Conservation (phyloP, 371 early-diverging fungal genomes). For the Sporodiniella umbellata region DNA sequence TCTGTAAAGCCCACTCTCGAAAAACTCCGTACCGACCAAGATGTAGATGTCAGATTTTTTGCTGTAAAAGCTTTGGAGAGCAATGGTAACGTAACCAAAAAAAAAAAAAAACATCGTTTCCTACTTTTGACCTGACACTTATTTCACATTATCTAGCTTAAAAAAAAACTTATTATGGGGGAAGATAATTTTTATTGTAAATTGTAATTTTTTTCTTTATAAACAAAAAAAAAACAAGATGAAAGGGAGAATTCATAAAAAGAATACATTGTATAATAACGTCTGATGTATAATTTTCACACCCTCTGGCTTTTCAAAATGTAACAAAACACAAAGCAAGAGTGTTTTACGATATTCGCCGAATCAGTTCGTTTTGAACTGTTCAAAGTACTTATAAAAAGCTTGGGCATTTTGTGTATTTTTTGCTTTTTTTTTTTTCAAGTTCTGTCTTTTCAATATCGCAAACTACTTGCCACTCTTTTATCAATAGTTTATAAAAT, state of each 20-base stretch:
- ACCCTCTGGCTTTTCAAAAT: slow-evolving; percentile 19
- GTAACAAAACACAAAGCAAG: not conserved
- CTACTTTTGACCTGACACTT: too few relatives aligned
- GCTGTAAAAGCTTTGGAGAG: slow-evolving; percentile 76
- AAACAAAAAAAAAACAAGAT: not conserved
- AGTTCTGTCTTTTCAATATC: too few relatives aligned
- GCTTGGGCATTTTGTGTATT: not conserved
- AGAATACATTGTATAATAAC: not conserved
- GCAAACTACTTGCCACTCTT: too few relatives aligned
- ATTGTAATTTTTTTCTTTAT: slow-evolving; percentile 12
- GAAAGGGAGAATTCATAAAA: not conserved
- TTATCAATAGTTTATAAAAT: too few relatives aligned
- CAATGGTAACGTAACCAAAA: slow-evolving; percentile 17
- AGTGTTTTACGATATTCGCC: not conserved
- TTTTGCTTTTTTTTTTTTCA: not conserved
- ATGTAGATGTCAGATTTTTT: slow-evolving; percentile 92
- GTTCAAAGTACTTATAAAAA: not conserved
- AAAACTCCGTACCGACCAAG: slow-evolving; percentile 84
- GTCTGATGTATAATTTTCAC: not conserved
- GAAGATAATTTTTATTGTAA: slow-evolving; percentile 7
- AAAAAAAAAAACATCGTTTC: too few relatives aligned
- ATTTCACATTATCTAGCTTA: too few relatives aligned
- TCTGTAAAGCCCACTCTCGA: slow-evolving; percentile 79
- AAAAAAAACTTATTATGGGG: too few relatives aligned
- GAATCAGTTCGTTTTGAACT: slow-evolving; percentile 2